Evolutionary conservation across 352 stramenopile species (phyloP), one percentile per base, ranked within the genome.

Genomic region (Phytophthora cryptogea): DNA sequence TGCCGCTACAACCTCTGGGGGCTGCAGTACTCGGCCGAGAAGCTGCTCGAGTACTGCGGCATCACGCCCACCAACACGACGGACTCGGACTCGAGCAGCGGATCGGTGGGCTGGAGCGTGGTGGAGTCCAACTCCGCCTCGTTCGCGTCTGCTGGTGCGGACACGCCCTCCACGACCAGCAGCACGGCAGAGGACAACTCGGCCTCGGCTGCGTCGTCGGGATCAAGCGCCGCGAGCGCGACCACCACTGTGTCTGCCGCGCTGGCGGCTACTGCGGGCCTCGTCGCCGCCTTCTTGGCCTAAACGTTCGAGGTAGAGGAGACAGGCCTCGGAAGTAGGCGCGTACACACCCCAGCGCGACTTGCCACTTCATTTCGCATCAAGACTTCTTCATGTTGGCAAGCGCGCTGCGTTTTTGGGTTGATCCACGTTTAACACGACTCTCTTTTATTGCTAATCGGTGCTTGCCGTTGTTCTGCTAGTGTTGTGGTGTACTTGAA

Each of bases 1-100:
- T 92, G 83, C 61, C 72, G 68, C 26, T 89, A 80, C 67, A 40
- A 78, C 23, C 66, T 80, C 58, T 83, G 69, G 76, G 69, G 66
- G 0, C 61, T 88, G 48, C 69, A 81, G 53, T 70, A 76, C 41
- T 62, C 68, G 43, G 58, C 70, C 26, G 62, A 64, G 54, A 56
- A 62, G 33, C 54, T 84, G 40, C 77, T 90, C 31, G 45, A 72
- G 40, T 78, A 68, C 63, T 89, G 78, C 61, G 75, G 68, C 39
- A 72, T 80, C 53, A 71, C 54, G n/a, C 75, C 79, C 10, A 66
- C 45, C 11, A 81, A 77, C 54, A 51, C 59, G 27, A 65, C 45
- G 4, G 60, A 64, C 9, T 62, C 57, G 36, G 45, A 59, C 26
- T 50, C 54, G 5, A 51, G 13, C 40, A 71, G 48, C 28, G 48